A percentile compares a stretch with the other conserved stretches of the same genome.
Evolutionary conservation across 208 protist genomes (phyloP).

Genomic region (Leptomonas pyrrhocoris): DNA sequence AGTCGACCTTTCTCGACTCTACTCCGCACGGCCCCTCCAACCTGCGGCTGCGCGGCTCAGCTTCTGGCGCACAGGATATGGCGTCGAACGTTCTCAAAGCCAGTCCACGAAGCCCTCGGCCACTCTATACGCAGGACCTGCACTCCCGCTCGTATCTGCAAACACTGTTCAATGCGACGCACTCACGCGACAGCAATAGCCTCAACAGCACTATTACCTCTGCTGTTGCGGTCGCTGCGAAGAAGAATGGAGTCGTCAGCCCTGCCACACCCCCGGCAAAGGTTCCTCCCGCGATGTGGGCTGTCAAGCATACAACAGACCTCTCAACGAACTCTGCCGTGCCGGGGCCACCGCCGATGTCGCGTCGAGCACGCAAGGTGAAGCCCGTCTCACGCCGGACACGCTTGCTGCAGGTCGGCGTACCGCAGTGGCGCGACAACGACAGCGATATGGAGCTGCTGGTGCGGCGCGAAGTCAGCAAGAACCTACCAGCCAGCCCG

Average conservation of each 20-base stretch:
- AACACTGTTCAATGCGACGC: not conserved
- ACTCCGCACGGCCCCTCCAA: conserved; percentile 4
- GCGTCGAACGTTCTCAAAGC: not conserved
- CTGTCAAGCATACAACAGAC: not conserved
- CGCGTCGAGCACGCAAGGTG: not conserved
- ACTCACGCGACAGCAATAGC: not conserved
- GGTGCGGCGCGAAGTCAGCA: conserved; percentile 22
- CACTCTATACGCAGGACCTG: not conserved
- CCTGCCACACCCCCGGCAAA: not conserved
- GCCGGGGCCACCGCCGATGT: not conserved
- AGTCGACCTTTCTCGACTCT: conserved; percentile 38
- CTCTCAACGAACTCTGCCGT: not conserved
- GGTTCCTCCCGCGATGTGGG: not conserved
- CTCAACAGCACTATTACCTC: not conserved
- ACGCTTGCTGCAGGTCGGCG: conserved; percentile 5
- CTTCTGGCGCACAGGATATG: not conserved
- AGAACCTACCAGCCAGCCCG: not conserved
- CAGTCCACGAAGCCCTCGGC: not conserved
- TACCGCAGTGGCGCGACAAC: conserved; percentile 14
- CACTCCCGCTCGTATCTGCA: not conserved
- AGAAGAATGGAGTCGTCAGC: not conserved
- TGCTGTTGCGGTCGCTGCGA: not conserved
- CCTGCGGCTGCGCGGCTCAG: not conserved
- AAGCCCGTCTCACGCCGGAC: conserved; percentile 5
- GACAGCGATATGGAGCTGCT: conserved; percentile 18